Base-by-base conservation (phyloP, 495 filamentous ascomycete genomes). In the Penicillium desertorum region DNA sequence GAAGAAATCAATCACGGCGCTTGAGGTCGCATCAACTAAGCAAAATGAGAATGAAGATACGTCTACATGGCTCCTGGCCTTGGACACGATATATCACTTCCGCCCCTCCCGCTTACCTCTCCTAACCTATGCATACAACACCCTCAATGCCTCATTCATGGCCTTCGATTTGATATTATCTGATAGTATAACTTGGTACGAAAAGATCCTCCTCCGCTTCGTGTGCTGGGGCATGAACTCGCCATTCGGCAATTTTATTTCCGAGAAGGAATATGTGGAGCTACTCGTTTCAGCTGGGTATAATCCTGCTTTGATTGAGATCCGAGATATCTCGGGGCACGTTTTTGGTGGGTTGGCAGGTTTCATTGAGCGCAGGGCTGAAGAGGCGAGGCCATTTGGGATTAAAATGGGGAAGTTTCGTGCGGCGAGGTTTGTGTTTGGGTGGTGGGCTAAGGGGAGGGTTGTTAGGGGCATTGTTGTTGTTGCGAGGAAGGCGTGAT, bases 261-360 rank as follows among this genome's bases (percentile, higher is more conserved):
- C 80, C 0, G 68, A 79, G 16, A 77, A 75, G 0, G 79, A 89
- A 57, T 91, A 94, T 62, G 60, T 73, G 2, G 70, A 67, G 3
- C 61, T 93, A 30, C 50, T 75, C 10, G 57, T 71, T 27, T 27
- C 29, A 17, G 70, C 70, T 10, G 78, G 79, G 4, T 82, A 82
- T 59, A 64, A 65, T n/a, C 43, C 54, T 2, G 60, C 62, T 1
- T 36, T 42, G 2, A 74, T 82, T 57, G 59, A 62, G 44, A 73
- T 81, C n/a, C 34, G 59, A 36, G 78, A 82, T 67, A 56, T 82
- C 45, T 75, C 77, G 4, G 58, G 64, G 14, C 62, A 79, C 58
- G 74, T 78, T 3, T 80, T 81, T 61, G 34, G 45, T 0, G 75
- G 76, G 0, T 51, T 81, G 47, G 63, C 73, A 7, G 34, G 42